Base-by-base conservation (phyloP, 1,284 basidiomycete species). In the Neolentinus lepideus region DNA sequence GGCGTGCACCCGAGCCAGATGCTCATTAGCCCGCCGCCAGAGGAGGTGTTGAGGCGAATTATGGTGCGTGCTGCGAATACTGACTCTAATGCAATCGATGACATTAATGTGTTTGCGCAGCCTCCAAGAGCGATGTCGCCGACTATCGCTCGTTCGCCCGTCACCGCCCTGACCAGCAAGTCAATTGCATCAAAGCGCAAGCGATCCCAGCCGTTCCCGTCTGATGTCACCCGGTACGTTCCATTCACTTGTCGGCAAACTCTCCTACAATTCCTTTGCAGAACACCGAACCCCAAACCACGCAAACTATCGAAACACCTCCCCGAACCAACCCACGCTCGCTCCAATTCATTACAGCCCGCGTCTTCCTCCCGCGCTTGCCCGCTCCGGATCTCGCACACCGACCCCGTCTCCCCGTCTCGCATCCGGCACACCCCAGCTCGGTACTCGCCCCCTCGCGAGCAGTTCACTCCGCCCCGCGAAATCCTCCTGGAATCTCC, bases 381-480 rank as follows among this genome's bases (percentile, higher is more conserved):
- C 62, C 16, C 65, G 63, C 21, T 63, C 66, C 52, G 67, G 62
- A 58, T 63, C 53, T 75, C 75, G 10, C 65, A 77, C 33, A 81
- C 80, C 6, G 78, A 83, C 63, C 82, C 71, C 60, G 63, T 80
- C 19, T 75, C 73, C 2, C 74, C 74, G 21, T 19, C 24, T 4
- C 47, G 24, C 47, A 52, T 68, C 3, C 64, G 63, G 33, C 57
- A 59, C 14, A 56, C 62, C 3, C 72, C 80, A 9, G 80, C 80
- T 1, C 73, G 72, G 0, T 88, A 88, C 62, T 83, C 85, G 61
- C 83, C 84, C 0, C 84, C 85, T 0, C 61, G 64, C 0, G 84
- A 85, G 55, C 75, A 79, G n/a, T 85, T 85, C 63, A 85, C 83
- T 0, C 84, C 87, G 1, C 87, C 87, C 0, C 76, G 80, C 45